Percentiles rank a stretch among this genome's conserved stretches.
phyloP scores from a whole-genome alignment of 352 stramenopile species.

The Halophytophthora polymorphica region DNA sequence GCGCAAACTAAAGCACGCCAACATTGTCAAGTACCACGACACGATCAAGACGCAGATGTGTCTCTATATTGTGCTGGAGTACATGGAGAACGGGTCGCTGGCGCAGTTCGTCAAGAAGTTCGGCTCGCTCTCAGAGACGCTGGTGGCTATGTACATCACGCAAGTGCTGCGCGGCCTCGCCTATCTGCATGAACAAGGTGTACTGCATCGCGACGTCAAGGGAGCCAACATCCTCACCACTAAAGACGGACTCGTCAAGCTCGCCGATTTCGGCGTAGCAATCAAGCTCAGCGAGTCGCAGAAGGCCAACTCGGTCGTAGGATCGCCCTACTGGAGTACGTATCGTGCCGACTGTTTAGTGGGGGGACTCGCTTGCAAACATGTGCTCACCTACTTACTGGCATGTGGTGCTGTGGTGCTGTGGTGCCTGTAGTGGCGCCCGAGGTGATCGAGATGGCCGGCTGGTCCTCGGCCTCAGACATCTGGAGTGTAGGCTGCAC shows the following conservation, averaged over 20 bases:
- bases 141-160: slow-evolving; percentile 91
- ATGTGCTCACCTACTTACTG: neutral
- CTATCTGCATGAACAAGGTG: slow-evolving; percentile 90
- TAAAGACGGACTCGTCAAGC: slow-evolving; percentile 89
- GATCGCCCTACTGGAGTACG: slow-evolving; percentile 94
- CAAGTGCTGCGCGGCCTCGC: slow-evolving; percentile 89
- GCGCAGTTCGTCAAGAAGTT: slow-evolving; percentile 93
- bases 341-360: slow-evolving; percentile 1
- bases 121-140: slow-evolving; percentile 87
- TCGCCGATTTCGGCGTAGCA: slow-evolving; percentile 92
- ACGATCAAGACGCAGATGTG: slow-evolving; percentile 87
- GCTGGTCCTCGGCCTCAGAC: slow-evolving; percentile 90
- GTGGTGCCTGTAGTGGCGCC: slow-evolving; percentile 79
- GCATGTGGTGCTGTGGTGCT: neutral
- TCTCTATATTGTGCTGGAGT: slow-evolving; percentile 88
- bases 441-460: slow-evolving; percentile 95
- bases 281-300: slow-evolving; percentile 87
- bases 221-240: slow-evolving; percentile 93
- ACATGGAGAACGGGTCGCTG: slow-evolving; percentile 94
- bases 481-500: slow-evolving; percentile 95
- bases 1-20: slow-evolving; percentile 92
- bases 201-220: slow-evolving; percentile 93
- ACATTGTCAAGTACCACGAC: slow-evolving; percentile 96
- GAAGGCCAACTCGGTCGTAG: slow-evolving; percentile 89
- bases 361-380: neutral